These are phyloP conservation scores for Plasmodium ovale DNA, from an alignment of 169 alveolate genomes.

Conservation along the genomic window DNA sequence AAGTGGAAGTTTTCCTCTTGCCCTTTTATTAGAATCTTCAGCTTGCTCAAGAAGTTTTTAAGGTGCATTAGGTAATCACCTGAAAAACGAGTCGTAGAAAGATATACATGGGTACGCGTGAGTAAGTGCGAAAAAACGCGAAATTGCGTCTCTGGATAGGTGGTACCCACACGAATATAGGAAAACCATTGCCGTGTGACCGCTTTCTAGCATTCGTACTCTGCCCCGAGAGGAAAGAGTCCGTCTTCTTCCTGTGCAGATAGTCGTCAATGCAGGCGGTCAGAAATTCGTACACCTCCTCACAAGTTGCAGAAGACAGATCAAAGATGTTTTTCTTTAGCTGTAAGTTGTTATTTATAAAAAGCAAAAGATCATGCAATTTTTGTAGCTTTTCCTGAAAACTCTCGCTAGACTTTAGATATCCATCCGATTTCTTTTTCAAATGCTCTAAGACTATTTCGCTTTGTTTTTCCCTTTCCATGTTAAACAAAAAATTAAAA, in stretches of 20 bases:
- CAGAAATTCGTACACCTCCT: slow-evolving; percentile 38
- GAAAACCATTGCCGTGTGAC: too few relatives aligned
- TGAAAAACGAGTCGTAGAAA: too few relatives aligned
- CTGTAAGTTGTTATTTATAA: slow-evolving; percentile 51
- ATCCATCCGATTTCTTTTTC: neutral
- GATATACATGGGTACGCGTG: too few relatives aligned
- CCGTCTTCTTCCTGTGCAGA: slow-evolving; percentile 31
- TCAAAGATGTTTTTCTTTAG: slow-evolving; percentile 38
- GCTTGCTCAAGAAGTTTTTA: slow-evolving; percentile 47
- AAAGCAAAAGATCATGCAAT: slow-evolving; percentile 18
- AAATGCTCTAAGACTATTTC: slow-evolving; percentile 47
- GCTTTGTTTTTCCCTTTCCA: slow-evolving; percentile 20
- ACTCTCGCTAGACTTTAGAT: slow-evolving; percentile 17
- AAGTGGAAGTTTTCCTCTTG: slow-evolving; percentile 27
- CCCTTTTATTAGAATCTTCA: slow-evolving; percentile 53
- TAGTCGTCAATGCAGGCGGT: slow-evolving; percentile 45
- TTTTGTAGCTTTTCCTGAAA: slow-evolving; percentile 52
- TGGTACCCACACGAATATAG: too few relatives aligned
- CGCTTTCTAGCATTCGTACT: too few relatives aligned
- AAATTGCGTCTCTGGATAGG: too few relatives aligned
- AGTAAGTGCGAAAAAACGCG: too few relatives aligned
- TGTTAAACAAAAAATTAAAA: slow-evolving; percentile 59
- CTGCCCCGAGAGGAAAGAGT: slow-evolving; percentile 10
- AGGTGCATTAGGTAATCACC: slow-evolving; percentile 43
- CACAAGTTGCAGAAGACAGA: slow-evolving; percentile 11